Evolutionary conservation across 345 rosid species (phyloP), one percentile per base, ranked within the genome.

Genomic region (Bretschneidera sinensis): DNA sequence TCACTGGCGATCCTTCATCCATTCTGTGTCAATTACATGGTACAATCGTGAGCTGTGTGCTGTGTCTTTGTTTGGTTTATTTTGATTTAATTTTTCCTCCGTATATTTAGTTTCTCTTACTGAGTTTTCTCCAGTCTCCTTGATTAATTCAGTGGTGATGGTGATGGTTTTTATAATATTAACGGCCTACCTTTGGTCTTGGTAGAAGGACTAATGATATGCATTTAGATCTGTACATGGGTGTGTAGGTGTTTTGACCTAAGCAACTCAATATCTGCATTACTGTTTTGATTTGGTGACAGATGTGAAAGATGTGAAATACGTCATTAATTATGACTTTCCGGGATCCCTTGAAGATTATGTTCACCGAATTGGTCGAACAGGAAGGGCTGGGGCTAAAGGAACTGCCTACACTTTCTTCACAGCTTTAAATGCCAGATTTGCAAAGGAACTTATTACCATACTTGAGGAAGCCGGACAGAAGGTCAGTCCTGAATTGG

Each of bases 271-370:
- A 17, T 61, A 21, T 18, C 51, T 19, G 39, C 17, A 7, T 59
- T 11, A 19, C 55, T 54, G 5, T 73, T 60, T 50, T 74, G 45
- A 25, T 69, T 58, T 71, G 61, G 24, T 61, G 65, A 69, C 88
- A 95, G 99, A 95, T 67, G 99, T 95, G 69, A 95, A 95, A 75
- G 96, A 95, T 64, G 95, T 95, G 23, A 91, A 83, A 74, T 95
- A 83, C 57, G 99, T 95, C 68, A 83, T 91, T 65, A 95, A 95
- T 71, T 95, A 95, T 39, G 99, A 95, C 81, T 95, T 95, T 69
- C 99, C 99, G 56, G 97, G 97, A 62, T 91, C 99, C 45, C 88
- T 91, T 6, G 99, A 95, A 69, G 99, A 95, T 80, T 95, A 95
- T 57, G 99, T 95, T 53, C 99, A 95, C 60, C 88, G 97, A 24